These are phyloP conservation scores for Microstegium vimineum DNA, from an alignment of 176 grass and related monocot species.

Conservation along the genomic window DNA sequence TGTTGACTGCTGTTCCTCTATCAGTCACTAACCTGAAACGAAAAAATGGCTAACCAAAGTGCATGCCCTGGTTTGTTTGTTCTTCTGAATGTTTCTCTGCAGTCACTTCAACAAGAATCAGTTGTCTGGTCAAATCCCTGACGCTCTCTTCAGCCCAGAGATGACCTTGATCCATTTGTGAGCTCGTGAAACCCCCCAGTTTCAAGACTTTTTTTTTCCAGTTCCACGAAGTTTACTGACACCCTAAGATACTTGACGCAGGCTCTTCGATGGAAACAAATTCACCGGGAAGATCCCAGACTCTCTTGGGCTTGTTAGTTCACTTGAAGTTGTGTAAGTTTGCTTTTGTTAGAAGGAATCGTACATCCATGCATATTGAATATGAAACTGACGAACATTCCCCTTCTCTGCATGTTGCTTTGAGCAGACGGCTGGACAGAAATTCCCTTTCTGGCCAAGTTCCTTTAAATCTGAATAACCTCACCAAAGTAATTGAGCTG, in stretches of 20 bases:
- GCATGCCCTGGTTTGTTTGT: background rate
- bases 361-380: background rate
- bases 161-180: conserved; percentile 89
- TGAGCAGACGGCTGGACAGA: conserved; percentile 67
- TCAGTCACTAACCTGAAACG: background rate
- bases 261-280: conserved; percentile 85
- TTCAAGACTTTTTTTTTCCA: background rate
- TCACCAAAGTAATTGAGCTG: conserved; percentile 65
- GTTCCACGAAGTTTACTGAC: background rate
- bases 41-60: background rate
- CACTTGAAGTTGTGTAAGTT: conserved; percentile 84
- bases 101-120: conserved; percentile 96
- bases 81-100: conserved; percentile 29
- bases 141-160: conserved; percentile 70
- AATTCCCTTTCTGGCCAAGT: conserved; percentile 64
- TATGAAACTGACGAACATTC: background rate
- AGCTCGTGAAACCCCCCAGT: conserved; percentile 24
- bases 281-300: conserved; percentile 67
- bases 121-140: conserved; percentile 73
- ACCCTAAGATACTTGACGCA: conserved; percentile 23
- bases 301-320: conserved; percentile 64
- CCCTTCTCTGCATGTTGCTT: conserved; percentile 16
- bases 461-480: conserved; percentile 68
- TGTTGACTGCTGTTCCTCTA: background rate
- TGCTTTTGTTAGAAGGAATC: background rate